These are phyloP conservation scores for Cladosporium sp. DNA, from an alignment of 2,329 filamentous ascomycete species.

Conservation along the genomic window DNA sequence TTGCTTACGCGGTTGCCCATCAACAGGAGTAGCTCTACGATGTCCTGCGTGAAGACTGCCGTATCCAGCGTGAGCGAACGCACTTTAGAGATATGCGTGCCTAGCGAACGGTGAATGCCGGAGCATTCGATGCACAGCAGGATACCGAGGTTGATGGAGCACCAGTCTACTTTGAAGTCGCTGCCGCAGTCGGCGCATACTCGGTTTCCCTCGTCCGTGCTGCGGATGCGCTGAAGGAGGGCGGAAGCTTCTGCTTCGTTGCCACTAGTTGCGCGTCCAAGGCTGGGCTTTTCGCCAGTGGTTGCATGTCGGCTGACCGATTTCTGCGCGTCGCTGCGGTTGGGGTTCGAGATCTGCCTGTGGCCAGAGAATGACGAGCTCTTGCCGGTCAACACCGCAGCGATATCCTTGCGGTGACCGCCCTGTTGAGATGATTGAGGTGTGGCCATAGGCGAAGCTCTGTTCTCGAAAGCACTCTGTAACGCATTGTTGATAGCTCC, in stretches of 20 bases:
- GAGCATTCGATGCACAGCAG: conserved; percentile 97
- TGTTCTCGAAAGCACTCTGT: conserved; percentile 88
- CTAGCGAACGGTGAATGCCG: conserved; percentile 90
- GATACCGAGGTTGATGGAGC: conserved; percentile 95
- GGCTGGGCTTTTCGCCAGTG: conserved; percentile 77
- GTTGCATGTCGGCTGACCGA: conserved; percentile 79
- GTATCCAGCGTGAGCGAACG: conserved; percentile 92
- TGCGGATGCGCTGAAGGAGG: conserved; percentile 77
- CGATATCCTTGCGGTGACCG: conserved; percentile 75
- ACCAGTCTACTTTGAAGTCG: conserved; percentile 92
- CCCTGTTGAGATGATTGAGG: conserved; percentile 34
- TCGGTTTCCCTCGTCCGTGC: conserved; percentile 85
- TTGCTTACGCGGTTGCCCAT: conserved; percentile 94
- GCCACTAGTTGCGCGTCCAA: conserved; percentile 58
- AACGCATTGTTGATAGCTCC: conserved; percentile 92
- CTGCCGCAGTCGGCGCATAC: conserved; percentile 94
- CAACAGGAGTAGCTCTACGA: conserved; percentile 84
- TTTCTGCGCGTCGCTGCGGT: conserved; percentile 37
- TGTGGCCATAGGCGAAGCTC: conserved; percentile 35
- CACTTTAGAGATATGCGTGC: conserved; percentile 96
- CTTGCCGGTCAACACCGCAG: conserved; percentile 88
- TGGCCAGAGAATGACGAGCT: conserved; percentile 64
- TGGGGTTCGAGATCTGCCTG: conserved; percentile 40
- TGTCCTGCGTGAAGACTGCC: conserved; percentile 92
- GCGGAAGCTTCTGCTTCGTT: conserved; percentile 73